These are phyloP conservation scores for Ambispora gerdemannii DNA, from an alignment of 192 early-diverging fungal species.

Conservation along the genomic window DNA sequence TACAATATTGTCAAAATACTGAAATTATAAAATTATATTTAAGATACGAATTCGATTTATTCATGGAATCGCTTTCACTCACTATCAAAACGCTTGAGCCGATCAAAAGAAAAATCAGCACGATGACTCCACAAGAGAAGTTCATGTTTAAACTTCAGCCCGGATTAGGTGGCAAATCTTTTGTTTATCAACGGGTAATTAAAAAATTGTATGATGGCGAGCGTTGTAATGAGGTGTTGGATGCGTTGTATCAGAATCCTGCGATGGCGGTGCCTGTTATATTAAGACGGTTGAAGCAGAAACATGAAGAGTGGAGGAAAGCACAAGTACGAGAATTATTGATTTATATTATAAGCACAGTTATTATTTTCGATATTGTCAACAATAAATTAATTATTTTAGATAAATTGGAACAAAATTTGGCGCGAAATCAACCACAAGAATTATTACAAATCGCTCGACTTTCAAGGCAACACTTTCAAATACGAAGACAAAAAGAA, in stretches of 20 bases:
- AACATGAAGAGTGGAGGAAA: slow-evolving; percentile 97
- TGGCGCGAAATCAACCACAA: slow-evolving; percentile 94
- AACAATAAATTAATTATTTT: too few relatives aligned
- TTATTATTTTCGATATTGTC: too few relatives aligned
- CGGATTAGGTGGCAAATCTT: slow-evolving; percentile 82
- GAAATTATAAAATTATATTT: too few relatives aligned
- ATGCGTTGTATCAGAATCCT: slow-evolving; percentile 88
- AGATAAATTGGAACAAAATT: slow-evolving; percentile 94
- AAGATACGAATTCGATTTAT: slow-evolving; percentile 91
- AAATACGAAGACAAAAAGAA: slow-evolving; percentile 87
- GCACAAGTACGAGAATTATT: slow-evolving; percentile 84
- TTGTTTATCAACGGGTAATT: slow-evolving; percentile 87
- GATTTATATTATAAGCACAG: too few relatives aligned
- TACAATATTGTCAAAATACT: too few relatives aligned
- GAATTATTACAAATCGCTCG: slow-evolving; percentile 92
- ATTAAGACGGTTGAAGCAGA: slow-evolving; percentile 92
- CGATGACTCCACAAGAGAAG: slow-evolving; percentile 78
- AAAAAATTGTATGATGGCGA: slow-evolving; percentile 92
- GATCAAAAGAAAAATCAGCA: slow-evolving; percentile 75
- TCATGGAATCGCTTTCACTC: slow-evolving; percentile 91
- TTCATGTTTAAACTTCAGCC: slow-evolving; percentile 66
- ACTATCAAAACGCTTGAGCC: slow-evolving; percentile 89
- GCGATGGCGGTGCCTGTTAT: slow-evolving; percentile 90
- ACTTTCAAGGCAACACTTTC: slow-evolving; percentile 91
- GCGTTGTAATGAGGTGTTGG: slow-evolving; percentile 84